Percentiles rank a stretch among this genome's conserved stretches.
These are phyloP conservation scores for Podospora tetraspora DNA, from an alignment of 495 filamentous ascomycete genomes.

Conservation along the genomic window DNA sequence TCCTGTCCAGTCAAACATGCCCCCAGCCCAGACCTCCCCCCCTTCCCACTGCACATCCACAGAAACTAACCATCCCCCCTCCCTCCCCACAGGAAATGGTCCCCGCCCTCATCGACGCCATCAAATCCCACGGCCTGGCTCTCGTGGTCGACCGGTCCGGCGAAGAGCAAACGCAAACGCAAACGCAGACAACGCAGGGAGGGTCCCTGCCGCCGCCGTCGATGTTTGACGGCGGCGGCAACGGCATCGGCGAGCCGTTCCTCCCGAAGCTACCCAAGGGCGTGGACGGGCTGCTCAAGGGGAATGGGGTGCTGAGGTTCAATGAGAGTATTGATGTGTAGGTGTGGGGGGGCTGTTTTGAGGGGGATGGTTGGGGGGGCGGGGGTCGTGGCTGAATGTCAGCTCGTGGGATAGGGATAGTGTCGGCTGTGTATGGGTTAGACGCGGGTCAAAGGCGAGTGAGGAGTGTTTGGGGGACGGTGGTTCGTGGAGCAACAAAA, in stretches of 20 bases:
- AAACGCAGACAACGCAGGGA: background rate
- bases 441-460: no score
- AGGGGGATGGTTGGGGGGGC: no score
- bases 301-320: slow-evolving; percentile 82
- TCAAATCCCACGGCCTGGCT: slow-evolving; percentile 89
- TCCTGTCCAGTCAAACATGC: no score
- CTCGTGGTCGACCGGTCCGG: slow-evolving; percentile 81
- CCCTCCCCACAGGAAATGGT: slow-evolving; percentile 66
- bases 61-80: background rate
- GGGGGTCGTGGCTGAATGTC: no score
- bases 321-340: slow-evolving; percentile 94
- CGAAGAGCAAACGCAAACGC: slow-evolving; percentile 22
- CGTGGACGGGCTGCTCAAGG: slow-evolving; percentile 80
- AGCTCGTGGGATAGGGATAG: no score
- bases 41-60: background rate
- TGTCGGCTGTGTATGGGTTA: no score
- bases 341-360: slow-evolving; percentile 3
- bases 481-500: background rate
- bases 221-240: background rate
- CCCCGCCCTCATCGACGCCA: slow-evolving; percentile 82
- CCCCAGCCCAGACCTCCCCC: background rate
- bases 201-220: background rate
- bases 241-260: slow-evolving; percentile 36
- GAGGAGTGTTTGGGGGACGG: no score
- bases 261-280: slow-evolving; percentile 49